Base-by-base conservation (phyloP, 2,329 filamentous ascomycete genomes). In the Verticillium albo-atrum region DNA sequence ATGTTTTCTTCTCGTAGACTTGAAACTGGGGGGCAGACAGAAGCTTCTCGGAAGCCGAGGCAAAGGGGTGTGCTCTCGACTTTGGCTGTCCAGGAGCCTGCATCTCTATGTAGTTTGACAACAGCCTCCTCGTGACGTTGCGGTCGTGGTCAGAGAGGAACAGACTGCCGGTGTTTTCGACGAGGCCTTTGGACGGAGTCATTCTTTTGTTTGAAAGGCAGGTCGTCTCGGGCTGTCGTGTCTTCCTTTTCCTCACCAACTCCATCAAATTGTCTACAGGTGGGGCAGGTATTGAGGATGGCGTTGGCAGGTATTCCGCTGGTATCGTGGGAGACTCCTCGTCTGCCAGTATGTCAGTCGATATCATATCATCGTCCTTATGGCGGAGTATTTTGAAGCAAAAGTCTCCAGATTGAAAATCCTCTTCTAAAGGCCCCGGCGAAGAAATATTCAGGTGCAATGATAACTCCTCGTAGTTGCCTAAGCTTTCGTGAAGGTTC, bases 91-190 rank as follows among this genome's bases (percentile, higher is more conserved):
- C 73, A 0, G 66, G 60, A n/a, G 62, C 64, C 7, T 68, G 67
- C 6, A 76, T 63, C 10, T 72, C 61, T 58, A 76, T 68, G 30
- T 74, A 76, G 14, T 62, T 66, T 1, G 63, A 63, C 2, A 76
- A 57, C 2, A 76, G 62, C 26, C 60, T 69, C 4, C 64, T 64
- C 2, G 71, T 70, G 2, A 68, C 56, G 9, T 58, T 28, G 20
- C 7, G n/a, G 2, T 63, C 61, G 3, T 56, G 54, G 3, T 52
- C 59, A 12, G 35, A 47, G 5, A 61, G 26, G 6, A 64, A 52
- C 23, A 54, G 26, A 35, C 34, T 34, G 10, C 9, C 23, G 17
- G 4, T 25, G n/a, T 54, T 47, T 6, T 28, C 12, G 23, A 30
- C 23, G 2, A 28, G 6, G 12, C 26, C 10, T 17, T 51, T 10